Evolutionary conservation across 2,329 filamentous ascomycete species (phyloP), one percentile per base, ranked within the genome.

Genomic region (Tympanopsis confertula): DNA sequence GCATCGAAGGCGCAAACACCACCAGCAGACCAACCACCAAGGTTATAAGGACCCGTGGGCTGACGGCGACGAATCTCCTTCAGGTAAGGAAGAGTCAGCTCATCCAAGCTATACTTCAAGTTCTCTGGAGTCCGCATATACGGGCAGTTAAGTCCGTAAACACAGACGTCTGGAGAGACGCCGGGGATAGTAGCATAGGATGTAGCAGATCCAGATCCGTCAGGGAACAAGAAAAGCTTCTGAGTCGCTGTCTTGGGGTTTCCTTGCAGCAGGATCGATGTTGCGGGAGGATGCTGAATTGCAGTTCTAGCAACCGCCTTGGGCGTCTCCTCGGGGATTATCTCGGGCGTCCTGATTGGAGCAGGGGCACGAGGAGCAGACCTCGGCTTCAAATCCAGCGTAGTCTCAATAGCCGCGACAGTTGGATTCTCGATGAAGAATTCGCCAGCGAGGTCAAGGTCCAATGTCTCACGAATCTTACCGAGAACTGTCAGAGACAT

Each of bases 331-430:
- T 33, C 15, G 7, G 10, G 12, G 10, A 33, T 15, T 7, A 15
- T 10, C 15, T 18, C 15, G 15, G 15, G 30, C 10, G 17, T 12
- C 30, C 15, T 33, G 10, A 33, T 33, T 44, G 45, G 5, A 43
- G 43, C 3, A 41, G 37, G 15, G 39, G 41, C 10, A 38, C 38
- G 20, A 42, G 29, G 45, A 14, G 38, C 35, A 35, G 10, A 12
- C 22, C 17, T 33, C 7, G 30, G 30, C 30, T 33, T 33, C 30
- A 33, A 33, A 10, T 33, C 65, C 20, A 73, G 63, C 43, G 64
- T 63, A 45, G 64, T 63, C 47, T 71, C 66, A 46, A 72, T 68
- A 43, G 70, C 67, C 44, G 66, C 62, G 46, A 73, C 69, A 32
- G 63, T 67, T 37, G 61, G 57, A 45, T 71, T 71, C 42, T 60